These are phyloP conservation scores for Echria macrotheca DNA, from an alignment of 495 filamentous ascomycete species.

Conservation along the genomic window DNA sequence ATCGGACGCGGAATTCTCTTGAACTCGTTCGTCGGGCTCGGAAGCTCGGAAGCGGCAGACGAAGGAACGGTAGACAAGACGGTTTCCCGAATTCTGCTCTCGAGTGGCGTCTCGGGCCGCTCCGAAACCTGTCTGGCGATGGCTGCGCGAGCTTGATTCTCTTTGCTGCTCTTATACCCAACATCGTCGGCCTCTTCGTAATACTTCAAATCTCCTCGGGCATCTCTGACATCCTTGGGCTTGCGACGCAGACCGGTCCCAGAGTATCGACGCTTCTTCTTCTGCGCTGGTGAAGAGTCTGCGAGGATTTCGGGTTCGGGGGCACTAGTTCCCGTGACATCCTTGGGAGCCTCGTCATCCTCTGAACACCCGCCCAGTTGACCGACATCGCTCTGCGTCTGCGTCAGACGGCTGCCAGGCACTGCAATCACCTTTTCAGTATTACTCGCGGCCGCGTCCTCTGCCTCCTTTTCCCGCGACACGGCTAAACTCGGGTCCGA, in stretches of 20 bases:
- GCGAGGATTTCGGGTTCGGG: slow-evolving; percentile 47
- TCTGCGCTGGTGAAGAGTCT: slow-evolving; percentile 29
- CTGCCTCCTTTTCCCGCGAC: slow-evolving; percentile 11
- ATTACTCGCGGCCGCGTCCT: not conserved
- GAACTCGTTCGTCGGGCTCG: slow-evolving; percentile 28
- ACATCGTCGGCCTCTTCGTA: slow-evolving; percentile 72
- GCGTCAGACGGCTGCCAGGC: slow-evolving; percentile 12
- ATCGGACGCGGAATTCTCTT: slow-evolving; percentile 40
- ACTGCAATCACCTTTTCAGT: slow-evolving; percentile 8
- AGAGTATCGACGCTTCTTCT: slow-evolving; percentile 64
- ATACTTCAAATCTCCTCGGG: slow-evolving; percentile 68
- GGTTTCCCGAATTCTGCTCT: slow-evolving; percentile 1
- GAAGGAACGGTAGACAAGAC: slow-evolving; percentile 21
- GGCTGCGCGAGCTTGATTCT: slow-evolving; percentile 22
- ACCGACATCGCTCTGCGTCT: slow-evolving; percentile 32
- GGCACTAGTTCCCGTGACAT: slow-evolving; percentile 50
- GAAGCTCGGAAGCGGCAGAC: slow-evolving; percentile 16
- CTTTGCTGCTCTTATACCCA: slow-evolving; percentile 72
- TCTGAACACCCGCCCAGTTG: slow-evolving; percentile 5
- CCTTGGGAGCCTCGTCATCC: slow-evolving; percentile 31
- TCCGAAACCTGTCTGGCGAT: not conserved
- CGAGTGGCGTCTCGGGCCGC: not conserved
- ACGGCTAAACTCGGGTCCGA: slow-evolving; percentile 27
- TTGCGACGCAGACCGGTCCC: slow-evolving; percentile 69
- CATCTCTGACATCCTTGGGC: slow-evolving; percentile 56